Evolutionary conservation across 805 yeast genomes (phyloP).

Genomic region (Wickerhamomyces subpelliculosus): DNA sequence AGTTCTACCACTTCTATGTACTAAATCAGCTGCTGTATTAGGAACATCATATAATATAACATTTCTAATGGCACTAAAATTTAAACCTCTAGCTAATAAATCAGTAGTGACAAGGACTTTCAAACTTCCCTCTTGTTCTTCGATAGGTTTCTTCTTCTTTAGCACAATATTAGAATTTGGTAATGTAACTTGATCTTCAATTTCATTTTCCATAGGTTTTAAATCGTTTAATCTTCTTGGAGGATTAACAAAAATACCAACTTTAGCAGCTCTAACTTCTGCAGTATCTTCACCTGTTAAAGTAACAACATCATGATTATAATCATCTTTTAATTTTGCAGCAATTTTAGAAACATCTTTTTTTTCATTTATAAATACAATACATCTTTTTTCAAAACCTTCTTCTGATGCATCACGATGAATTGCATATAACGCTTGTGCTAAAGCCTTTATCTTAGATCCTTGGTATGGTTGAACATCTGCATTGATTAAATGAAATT

Average conservation of each 20-base stretch:
- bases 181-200: conserved; percentile 12
- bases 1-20: conserved; percentile 91
- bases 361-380: conserved; percentile 79
- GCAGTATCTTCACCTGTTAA: conserved; percentile 60
- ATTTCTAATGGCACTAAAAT: conserved; percentile 75
- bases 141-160: conserved; percentile 5
- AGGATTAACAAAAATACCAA: conserved; percentile 58
- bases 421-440: conserved; percentile 84
- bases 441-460: conserved; percentile 74
- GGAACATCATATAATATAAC: conserved; percentile 85
- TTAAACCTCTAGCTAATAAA: conserved; percentile 82
- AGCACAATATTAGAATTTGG: conserved; percentile 30
- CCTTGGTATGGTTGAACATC: conserved; percentile 75
- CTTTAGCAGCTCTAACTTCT: conserved; percentile 49
- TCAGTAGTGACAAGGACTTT: conserved; percentile 85
- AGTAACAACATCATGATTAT: conserved; percentile 54
- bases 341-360: conserved; percentile 55
- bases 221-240: conserved; percentile 33
- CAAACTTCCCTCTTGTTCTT: conserved; percentile 25
- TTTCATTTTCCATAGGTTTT: conserved; percentile 18
- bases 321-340: conserved; percentile 38
- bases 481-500: conserved; percentile 71
- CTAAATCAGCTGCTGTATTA: conserved; percentile 71
- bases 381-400: conserved; percentile 67
- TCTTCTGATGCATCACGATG: conserved; percentile 76